phyloP scores from a whole-genome alignment of 805 yeast species.

The Candida pini region DNA sequence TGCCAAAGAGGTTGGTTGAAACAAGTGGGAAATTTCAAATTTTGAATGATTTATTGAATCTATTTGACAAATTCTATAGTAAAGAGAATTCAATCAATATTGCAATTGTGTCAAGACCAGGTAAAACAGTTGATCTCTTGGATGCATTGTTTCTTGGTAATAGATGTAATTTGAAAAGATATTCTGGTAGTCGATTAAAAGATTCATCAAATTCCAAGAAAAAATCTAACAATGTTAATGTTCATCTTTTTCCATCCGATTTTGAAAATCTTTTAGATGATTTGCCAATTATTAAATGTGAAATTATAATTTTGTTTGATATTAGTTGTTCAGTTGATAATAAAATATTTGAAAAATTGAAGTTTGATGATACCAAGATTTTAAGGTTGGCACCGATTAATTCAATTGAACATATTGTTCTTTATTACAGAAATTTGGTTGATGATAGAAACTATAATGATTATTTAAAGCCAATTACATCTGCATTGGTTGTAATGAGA shows the following conservation, averaged over 20 bases:
- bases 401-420: constrained; percentile 77
- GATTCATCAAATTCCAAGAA: constrained; percentile 30
- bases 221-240: constrained; percentile 17
- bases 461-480: constrained; percentile 62
- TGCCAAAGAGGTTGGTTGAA: constrained; percentile 63
- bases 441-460: constrained; percentile 31
- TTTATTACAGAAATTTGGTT: constrained; percentile 35
- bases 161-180: constrained; percentile 48
- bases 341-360: constrained; percentile 9
- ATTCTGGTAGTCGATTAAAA: constrained; percentile 58
- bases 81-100: constrained; percentile 15
- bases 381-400: constrained; percentile 70
- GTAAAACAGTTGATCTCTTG: constrained; percentile 60
- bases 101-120: constrained; percentile 59
- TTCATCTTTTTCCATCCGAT: constrained; percentile 41
- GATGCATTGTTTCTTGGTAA: constrained; percentile 68
- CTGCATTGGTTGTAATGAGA: constrained; percentile 76
- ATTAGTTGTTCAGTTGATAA: constrained; percentile 24
- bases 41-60: constrained; percentile 54
- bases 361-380: constrained; percentile 30
- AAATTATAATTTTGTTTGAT: constrained; percentile 29
- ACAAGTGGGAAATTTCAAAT: constrained; percentile 83
- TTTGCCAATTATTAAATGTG: constrained; percentile 11
- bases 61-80: constrained; percentile 36
- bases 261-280: constrained; percentile 19